Evolutionary conservation across 2,329 filamentous ascomycete genomes (phyloP), one percentile per base, ranked within the genome.

Genomic region (Saccharata proteae): DNA sequence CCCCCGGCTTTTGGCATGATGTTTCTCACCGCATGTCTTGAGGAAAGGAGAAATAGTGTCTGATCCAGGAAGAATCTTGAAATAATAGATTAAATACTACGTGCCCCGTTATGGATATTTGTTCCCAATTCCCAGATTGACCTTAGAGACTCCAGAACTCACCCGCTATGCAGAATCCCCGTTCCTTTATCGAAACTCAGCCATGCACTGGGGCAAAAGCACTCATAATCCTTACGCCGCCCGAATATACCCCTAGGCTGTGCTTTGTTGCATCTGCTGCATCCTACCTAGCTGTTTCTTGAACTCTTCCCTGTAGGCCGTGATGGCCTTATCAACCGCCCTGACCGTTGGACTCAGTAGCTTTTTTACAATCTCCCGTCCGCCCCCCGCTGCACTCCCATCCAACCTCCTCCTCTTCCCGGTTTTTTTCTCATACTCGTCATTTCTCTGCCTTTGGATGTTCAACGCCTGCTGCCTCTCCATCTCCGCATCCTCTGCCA

Each of bases 401-500:
- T 81, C 80, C 52, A 80, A 74, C 37, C 71, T 71, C 16, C 78
- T 64, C 56, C 78, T 82, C 57, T 78, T 81, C 5, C 78, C 76
- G 1, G 84, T 90, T 39, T 69, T 68, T 45, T 80, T 67, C 43
- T 76, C 79, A 36, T 80, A 64, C 34, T 78, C 72, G 31, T 77
- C 68, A 11, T 83, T 78, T 4, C 21, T 11, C 6, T 17, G 24
- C n/a, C 21, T 26, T 38, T 75, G 62, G 30, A 64, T 67, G 24
- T 74, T 70, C 11, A 92, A 71, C 32, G 74, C 65, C n/a, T 68
- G 65, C 30, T 76, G 64, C 17, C 82, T 70, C 39, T 82, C 80
- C 33, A 63, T 64, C 47, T 94, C 86, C 0, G 90, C 90, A 44
- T 83, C 77, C 10, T 74, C 69, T 1, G 80, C 81, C 2, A 94